A percentile compares a stretch with the other conserved stretches of the same genome.
Evolutionary conservation across 768 basidiomycete genomes (phyloP).

Genomic region (Hericium alpestre): DNA sequence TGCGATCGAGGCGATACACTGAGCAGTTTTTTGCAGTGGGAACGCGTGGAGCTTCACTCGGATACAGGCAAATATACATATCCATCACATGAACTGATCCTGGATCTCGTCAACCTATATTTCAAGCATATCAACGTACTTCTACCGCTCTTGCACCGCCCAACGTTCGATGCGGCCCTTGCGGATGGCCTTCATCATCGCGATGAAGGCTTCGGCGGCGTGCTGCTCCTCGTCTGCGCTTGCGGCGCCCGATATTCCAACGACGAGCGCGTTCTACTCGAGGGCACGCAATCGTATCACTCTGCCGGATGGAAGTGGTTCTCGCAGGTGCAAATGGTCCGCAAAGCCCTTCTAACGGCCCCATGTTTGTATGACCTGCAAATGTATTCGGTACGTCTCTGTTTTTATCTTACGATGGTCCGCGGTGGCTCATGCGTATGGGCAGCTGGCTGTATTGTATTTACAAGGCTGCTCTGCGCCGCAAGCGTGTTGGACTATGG

Average conservation of each 20-base stretch:
- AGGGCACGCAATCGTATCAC: constrained; percentile 19
- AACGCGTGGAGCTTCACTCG: background rate
- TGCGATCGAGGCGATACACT: too few relatives aligned
- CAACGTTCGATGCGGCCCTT: constrained; percentile 31
- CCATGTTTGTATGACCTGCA: constrained; percentile 66
- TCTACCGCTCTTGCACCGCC: constrained; percentile 39
- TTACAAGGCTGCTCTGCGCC: constrained; percentile 36
- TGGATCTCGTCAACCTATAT: constrained; percentile 35
- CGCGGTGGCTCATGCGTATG: constrained; percentile 12
- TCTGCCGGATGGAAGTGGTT: constrained; percentile 39
- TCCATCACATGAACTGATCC: constrained; percentile 27
- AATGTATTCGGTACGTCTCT: constrained; percentile 40
- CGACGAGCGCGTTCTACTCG: constrained; percentile 34
- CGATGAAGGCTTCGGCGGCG: constrained; percentile 32
- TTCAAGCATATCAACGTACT: constrained; percentile 32
- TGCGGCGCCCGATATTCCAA: constrained; percentile 40
- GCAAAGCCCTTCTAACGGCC: constrained; percentile 44
- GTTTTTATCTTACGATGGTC: constrained; percentile 16
- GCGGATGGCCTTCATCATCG: constrained; percentile 27
- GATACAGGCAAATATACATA: constrained; percentile 13
- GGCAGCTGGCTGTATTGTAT: constrained; percentile 26
- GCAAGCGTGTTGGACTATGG: constrained; percentile 44
- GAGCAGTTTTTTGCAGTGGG: constrained; percentile 4
- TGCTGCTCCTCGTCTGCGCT: constrained; percentile 43
- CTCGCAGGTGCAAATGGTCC: constrained; percentile 49